Conservation (phyloP, 140 eudicot genomes). For the Bidens hawaiensis region DNA sequence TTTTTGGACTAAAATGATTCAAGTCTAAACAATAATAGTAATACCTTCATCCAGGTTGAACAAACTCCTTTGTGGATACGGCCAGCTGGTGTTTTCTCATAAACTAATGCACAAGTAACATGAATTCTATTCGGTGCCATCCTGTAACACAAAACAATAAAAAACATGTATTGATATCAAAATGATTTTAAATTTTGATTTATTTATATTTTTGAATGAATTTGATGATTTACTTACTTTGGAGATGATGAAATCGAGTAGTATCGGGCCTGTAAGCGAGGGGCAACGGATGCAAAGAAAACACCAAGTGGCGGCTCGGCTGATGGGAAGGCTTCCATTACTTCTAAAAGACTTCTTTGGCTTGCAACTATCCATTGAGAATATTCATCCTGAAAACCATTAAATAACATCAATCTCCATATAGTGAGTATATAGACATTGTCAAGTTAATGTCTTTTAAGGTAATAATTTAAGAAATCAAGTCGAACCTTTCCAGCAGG, state of each 20-base stretch:
- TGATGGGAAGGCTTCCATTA: constrained; percentile 89
- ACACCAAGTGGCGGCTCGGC: constrained; percentile 94
- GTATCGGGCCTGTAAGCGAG: constrained; percentile 94
- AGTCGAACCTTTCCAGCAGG: constrained; percentile 90
- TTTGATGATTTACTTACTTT: constrained; percentile 36
- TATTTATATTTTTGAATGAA: neutral
- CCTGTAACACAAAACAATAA: constrained; percentile 43
- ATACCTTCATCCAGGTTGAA: constrained; percentile 99
- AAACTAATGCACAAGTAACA: constrained; percentile 93
- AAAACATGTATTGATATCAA: neutral
- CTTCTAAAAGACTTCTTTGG: constrained; percentile 93
- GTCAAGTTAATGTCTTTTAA: neutral
- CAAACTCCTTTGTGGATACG: constrained; percentile 92
- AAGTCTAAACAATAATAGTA: too few relatives aligned
- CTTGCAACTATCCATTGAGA: constrained; percentile 84
- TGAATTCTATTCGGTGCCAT: constrained; percentile 86
- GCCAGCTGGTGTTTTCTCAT: constrained; percentile 87
- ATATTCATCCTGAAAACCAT: constrained; percentile 79
- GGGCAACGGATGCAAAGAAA: constrained; percentile 93
- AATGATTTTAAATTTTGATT: neutral
- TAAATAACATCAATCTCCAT: neutral
- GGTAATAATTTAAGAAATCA: neutral
- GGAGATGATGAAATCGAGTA: constrained; percentile 97
- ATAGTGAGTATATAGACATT: neutral
- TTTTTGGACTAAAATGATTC: too few relatives aligned